Base-by-base conservation (phyloP, 1,284 basidiomycete species). In the Rhodotorula glutinis region DNA sequence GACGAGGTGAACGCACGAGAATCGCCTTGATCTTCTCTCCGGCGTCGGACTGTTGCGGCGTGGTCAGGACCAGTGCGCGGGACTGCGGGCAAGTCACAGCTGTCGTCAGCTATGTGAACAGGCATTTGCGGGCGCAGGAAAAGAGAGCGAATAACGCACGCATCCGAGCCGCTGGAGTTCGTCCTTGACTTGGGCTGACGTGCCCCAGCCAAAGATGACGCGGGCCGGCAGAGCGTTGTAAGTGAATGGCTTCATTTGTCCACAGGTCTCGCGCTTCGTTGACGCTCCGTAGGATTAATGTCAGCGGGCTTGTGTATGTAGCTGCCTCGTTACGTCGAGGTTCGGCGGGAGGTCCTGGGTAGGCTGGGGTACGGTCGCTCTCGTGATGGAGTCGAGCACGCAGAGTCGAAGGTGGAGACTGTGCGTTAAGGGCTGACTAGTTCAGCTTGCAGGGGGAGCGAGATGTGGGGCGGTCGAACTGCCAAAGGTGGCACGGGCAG, bases 131-230 rank as follows among this genome's bases (percentile, higher is more conserved):
- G 29, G 2, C 19, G 13, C 49, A 23, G 21, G 21, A 38, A 38
- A 11, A 5, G 11, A 38, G 33, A 38, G 30, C 33, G 7, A 29
- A 21, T 29, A 4, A 44, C 54, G 72, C 59, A 75, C 74, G 57
- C 77, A 79, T 52, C 78, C 77, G 52, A 81, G 75, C 4, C 71
- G 64, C 62, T 75, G 69, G 63, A 81, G 73, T 70, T 82, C 81
- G 8, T 76, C 75, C 3, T 78, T 76, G 38, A 82, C 77, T 63
- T 80, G 76, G 25, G 71, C 60, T 58, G 79, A 75, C 3, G 80
- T 81, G 2, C 79, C 81, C 40, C 66, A 73, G n/a, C 81, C 81
- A 63, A 82, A 82, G 69, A 82, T 73, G 54, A 82, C 80, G 40
- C 80, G 77, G 14, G 78, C 78, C 51, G 81, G 81, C 21, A 81